Percentiles rank a stretch among this genome's conserved stretches.
phyloP scores from a whole-genome alignment of 495 filamentous ascomycete genomes.

The Tuber indicum region DNA sequence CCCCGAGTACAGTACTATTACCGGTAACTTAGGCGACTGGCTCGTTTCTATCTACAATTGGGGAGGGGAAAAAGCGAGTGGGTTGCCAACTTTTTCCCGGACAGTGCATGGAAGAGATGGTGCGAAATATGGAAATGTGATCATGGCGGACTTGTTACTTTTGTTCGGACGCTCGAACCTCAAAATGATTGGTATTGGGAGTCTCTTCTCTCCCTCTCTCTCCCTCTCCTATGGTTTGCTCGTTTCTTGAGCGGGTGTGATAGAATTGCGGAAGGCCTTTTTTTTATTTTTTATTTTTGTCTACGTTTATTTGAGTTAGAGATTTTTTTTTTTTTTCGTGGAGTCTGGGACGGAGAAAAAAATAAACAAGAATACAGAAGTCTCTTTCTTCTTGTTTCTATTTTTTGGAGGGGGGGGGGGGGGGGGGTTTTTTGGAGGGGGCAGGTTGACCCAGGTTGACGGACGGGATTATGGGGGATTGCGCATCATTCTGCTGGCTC shows the following conservation, averaged over 20 bases:
- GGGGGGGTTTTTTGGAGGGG: background rate
- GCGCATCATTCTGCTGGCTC: background rate
- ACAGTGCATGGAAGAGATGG: background rate
- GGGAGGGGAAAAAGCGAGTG: background rate
- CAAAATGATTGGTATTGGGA: background rate
- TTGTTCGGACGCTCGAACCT: background rate
- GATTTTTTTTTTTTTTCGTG: background rate
- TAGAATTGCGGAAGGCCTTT: background rate
- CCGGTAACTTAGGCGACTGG: background rate
- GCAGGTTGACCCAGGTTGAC: background rate
- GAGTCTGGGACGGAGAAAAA: background rate
- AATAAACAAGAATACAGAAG: background rate
- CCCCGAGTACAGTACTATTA: too few species aligned
- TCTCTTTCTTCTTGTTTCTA: background rate
- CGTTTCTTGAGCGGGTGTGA: background rate
- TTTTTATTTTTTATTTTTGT: background rate
- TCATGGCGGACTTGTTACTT: background rate
- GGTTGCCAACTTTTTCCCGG: background rate
- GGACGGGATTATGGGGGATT: background rate
- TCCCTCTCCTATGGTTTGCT: background rate
- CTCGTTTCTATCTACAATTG: background rate
- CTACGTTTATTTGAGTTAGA: background rate
- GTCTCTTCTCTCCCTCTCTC: background rate
- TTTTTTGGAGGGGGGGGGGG: background rate
- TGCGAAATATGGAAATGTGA: conserved; percentile 3